Conservation (phyloP, 306 rosid genomes). For the Citrullus colocynthis region DNA sequence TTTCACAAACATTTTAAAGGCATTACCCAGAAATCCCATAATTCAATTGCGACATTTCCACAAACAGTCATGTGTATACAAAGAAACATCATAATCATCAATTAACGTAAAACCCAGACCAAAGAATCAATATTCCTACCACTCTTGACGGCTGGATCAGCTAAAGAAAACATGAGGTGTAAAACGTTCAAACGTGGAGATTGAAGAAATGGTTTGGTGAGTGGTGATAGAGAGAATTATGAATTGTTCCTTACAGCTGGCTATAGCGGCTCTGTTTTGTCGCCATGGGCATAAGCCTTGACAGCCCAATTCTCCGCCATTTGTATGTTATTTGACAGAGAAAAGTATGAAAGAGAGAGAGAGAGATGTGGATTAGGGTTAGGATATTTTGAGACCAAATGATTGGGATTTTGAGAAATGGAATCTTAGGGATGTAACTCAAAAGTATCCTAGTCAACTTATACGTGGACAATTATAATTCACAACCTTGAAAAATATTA, state of each 20-base stretch:
- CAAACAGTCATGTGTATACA: not conserved
- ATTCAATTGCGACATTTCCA: not conserved
- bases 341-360: not conserved
- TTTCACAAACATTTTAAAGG: not conserved
- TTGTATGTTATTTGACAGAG: not conserved
- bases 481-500: too few relatives aligned
- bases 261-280: not conserved
- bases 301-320: not conserved
- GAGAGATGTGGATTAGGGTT: not conserved
- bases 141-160: not conserved
- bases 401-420: not conserved
- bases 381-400: not conserved
- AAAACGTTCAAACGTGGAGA: not conserved
- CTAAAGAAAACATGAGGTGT: not conserved
- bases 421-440: not conserved
- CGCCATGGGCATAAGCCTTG: not conserved
- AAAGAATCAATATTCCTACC: not conserved
- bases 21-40: not conserved
- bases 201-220: not conserved
- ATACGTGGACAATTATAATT: not conserved
- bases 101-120: not conserved
- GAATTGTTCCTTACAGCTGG: not conserved
- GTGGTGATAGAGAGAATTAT: not conserved
- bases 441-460: not conserved
- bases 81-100: not conserved